Base-by-base conservation (phyloP, 352 stramenopile species). In the Thraustochytrium sp. region DNA sequence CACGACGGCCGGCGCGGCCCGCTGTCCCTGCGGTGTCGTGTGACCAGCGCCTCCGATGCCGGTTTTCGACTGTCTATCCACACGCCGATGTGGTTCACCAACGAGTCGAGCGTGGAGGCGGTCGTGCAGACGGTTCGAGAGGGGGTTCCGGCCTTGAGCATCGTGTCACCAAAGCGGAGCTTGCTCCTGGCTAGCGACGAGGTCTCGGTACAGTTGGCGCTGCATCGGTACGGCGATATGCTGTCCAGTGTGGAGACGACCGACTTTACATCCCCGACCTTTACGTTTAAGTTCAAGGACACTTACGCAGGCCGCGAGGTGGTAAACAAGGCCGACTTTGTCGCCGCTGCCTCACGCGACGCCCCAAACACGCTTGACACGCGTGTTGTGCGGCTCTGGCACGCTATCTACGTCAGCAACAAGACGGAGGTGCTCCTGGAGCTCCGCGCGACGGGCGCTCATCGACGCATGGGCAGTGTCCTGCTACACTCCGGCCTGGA, bases 351-450 rank as follows among this genome's bases (percentile, higher is more conserved):
- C 8, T 55, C 37, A 0, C n/a, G 8, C 8, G 23, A n/a, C 8
- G 74, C 36, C 11, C 74, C 74, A 23, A 56, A 56, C 9, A 38
- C 51, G 5, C 34, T 73, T 21, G n/a, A 42, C 9, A 82, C 74
- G 4, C 42, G 51, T 4, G 74, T 82, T 4, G 40, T 82, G n/a
- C 72, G 61, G 5, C 74, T 82, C 21, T 82, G 29, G 37, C 74
- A 82, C 55, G 78, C 74, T 1, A 51, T 82, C 2, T 82, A 82
- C 42, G 21, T 82, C 74, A 77, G 51, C 34, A 82, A 82, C 56
- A 34, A 36, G 21, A 82, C 74, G 16, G 31, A 73, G 16, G 26
- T 73, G 16, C 21, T 40, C n/a, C 49, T 82, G 2, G 74, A 82
- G 56, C 5, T 82, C 8, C 74, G 74, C 9, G 37, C 74, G 34